Evolutionary conservation across 164 flowering plant species (phyloP).

Genomic region (Cinnamomum micranthum): DNA sequence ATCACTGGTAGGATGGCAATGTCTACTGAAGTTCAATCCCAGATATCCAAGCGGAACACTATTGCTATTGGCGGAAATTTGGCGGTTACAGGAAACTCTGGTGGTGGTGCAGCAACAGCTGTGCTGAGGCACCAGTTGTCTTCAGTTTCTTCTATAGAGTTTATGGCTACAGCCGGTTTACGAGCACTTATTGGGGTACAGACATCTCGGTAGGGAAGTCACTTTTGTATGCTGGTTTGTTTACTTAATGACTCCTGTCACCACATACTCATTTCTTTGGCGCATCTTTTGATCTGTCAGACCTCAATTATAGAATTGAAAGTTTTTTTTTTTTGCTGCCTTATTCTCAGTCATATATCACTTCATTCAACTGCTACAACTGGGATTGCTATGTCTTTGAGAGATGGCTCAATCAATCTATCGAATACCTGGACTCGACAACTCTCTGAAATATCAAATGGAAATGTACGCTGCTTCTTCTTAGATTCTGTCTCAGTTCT

Average conservation of each 20-base stretch:
- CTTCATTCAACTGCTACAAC: constrained; percentile 78
- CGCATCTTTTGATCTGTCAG: neutral
- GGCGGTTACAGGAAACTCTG: constrained; percentile 60
- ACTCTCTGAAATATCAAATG: constrained; percentile 73
- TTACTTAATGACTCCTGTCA: neutral
- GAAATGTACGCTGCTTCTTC: constrained; percentile 53
- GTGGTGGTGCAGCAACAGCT: constrained; percentile 73
- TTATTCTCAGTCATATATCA: constrained; percentile 54
- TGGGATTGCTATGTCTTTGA: constrained; percentile 67
- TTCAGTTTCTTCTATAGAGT: constrained; percentile 60
- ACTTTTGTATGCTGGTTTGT: constrained; percentile 11
- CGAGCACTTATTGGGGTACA: constrained; percentile 70
- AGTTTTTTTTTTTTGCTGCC: constrained; percentile 1
- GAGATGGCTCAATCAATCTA: constrained; percentile 86
- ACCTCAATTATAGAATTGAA: constrained; percentile 4
- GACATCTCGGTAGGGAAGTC: constrained; percentile 58
- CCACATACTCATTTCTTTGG: neutral
- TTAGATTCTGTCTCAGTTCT: neutral
- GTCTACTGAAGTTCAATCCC: constrained; percentile 79
- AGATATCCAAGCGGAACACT: constrained; percentile 62
- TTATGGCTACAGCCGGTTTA: constrained; percentile 78
- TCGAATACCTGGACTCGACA: constrained; percentile 94
- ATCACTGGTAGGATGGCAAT: constrained; percentile 67
- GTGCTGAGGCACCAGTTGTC: constrained; percentile 71
- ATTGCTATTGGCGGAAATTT: constrained; percentile 79